phyloP scores from a whole-genome alignment of 495 filamentous ascomycete genomes.

The Trichoderma asperelloides region DNA sequence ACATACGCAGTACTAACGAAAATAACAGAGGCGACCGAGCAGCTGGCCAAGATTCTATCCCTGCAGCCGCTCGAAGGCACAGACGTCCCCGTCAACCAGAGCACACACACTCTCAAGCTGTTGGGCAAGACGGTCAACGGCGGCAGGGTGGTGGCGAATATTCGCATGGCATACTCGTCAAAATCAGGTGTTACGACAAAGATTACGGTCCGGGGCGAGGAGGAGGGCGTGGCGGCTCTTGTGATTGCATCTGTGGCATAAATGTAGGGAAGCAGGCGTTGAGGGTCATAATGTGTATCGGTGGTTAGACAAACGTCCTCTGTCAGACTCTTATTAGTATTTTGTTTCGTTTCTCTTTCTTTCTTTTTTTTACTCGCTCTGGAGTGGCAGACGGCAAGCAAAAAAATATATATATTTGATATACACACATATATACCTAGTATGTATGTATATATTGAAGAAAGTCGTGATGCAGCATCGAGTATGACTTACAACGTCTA shows the following conservation, averaged over 20 bases:
- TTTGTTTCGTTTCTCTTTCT: background rate
- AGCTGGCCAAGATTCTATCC: constrained; percentile 75
- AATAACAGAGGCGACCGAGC: constrained; percentile 79
- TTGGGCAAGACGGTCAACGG: constrained; percentile 92
- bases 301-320: constrained; percentile 5
- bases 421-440: background rate
- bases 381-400: constrained; percentile 1
- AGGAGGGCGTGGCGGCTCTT: constrained; percentile 79
- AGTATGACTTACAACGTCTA: too few relatives aligned
- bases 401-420: background rate
- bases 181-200: constrained; percentile 93
- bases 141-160: constrained; percentile 75
- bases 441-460: too few relatives aligned
- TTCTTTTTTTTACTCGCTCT: background rate
- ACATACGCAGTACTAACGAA: background rate
- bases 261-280: constrained; percentile 14
- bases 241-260: constrained; percentile 80
- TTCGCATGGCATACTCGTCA: constrained; percentile 88
- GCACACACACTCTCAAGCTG: constrained; percentile 89
- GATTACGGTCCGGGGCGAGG: constrained; percentile 82
- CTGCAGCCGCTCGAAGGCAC: constrained; percentile 91
- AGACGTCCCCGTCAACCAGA: constrained; percentile 76
- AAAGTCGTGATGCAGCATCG: too few relatives aligned
- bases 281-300: constrained; percentile 11
- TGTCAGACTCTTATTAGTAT: background rate